Conservation (phyloP, 768 basidiomycete genomes). For the Imleria badia region DNA sequence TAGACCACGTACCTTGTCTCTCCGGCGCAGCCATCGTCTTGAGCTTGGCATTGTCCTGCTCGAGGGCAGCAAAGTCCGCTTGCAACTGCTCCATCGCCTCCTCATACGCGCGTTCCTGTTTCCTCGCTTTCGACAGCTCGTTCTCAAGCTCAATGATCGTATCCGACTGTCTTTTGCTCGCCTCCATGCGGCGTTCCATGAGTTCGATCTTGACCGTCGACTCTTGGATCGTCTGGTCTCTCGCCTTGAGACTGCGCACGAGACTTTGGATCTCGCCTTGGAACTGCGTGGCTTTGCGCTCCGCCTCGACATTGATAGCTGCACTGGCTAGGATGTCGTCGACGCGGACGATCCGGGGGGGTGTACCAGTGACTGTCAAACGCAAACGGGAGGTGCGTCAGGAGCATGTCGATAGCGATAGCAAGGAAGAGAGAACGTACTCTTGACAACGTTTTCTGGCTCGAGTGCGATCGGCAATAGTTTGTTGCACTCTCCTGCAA, state of each 20-base stretch:
- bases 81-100: slow-evolving; percentile 95
- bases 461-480: slow-evolving; percentile 74
- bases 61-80: slow-evolving; percentile 79
- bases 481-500: slow-evolving; percentile 69
- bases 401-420: no score
- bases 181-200: slow-evolving; percentile 91
- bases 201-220: slow-evolving; percentile 89
- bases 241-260: slow-evolving; percentile 76
- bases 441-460: slow-evolving; percentile 71
- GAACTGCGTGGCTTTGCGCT: slow-evolving; percentile 79
- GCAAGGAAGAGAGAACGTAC: slow-evolving; percentile 43
- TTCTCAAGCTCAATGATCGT: slow-evolving; percentile 78
- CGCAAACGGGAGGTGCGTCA: not conserved
- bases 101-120: no score
- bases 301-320: slow-evolving; percentile 89
- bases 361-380: slow-evolving; percentile 59
- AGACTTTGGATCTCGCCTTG: slow-evolving; percentile 91
- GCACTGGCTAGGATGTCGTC: slow-evolving; percentile 79
- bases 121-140: slow-evolving; percentile 76
- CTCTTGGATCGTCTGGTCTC: slow-evolving; percentile 91
- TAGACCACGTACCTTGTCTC: slow-evolving; percentile 56
- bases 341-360: no score
- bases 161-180: slow-evolving; percentile 88
- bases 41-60: slow-evolving; percentile 85
- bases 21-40: slow-evolving; percentile 68